These are phyloP conservation scores for Ustulina deusta DNA, from an alignment of 2,329 filamentous ascomycete species.

Conservation along the genomic window DNA sequence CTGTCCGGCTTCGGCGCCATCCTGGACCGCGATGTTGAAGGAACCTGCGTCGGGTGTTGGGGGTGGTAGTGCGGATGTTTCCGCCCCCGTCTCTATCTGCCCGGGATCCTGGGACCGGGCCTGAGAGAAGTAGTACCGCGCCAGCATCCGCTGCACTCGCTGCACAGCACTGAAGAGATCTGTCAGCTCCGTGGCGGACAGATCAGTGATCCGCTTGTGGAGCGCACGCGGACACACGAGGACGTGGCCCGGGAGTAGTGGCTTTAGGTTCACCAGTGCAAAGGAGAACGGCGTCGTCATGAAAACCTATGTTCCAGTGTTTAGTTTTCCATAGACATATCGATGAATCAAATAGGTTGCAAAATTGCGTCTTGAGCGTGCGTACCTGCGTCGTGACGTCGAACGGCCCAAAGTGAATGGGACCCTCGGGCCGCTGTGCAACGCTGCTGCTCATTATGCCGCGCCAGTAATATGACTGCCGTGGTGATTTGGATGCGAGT, in stretches of 20 bases:
- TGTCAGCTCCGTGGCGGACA: conserved; percentile 75
- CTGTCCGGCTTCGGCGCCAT: conserved; percentile 90
- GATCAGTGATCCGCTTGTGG: conserved; percentile 80
- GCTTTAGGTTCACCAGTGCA: conserved; percentile 95
- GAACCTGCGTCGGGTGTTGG: conserved; percentile 68
- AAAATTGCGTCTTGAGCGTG: too few species aligned
- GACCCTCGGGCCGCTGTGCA: conserved; percentile 30
- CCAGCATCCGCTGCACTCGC: conserved; percentile 81
- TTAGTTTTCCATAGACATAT: conserved; percentile 16
- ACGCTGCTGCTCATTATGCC: conserved; percentile 22
- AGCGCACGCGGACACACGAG: conserved; percentile 81
- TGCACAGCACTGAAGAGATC: conserved; percentile 93
- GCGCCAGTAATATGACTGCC: conserved; percentile 3
- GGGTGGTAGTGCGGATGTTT: conserved; percentile 61
- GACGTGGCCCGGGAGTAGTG: conserved; percentile 91
- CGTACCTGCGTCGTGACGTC: conserved; percentile 79
- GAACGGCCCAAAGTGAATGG: conserved; percentile 79
- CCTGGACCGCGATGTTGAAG: conserved; percentile 95
- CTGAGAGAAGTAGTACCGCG: conserved; percentile 63
- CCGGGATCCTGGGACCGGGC: conserved; percentile 3
- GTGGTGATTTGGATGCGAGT: conserved; percentile 11
- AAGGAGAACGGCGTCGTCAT: conserved; percentile 82
- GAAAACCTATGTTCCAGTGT: conserved; percentile 75
- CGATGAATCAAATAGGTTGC: too few species aligned
- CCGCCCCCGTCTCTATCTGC: background rate